Conservation (phyloP, 116 monocot species). For the Papilionanthe hybrid region DNA sequence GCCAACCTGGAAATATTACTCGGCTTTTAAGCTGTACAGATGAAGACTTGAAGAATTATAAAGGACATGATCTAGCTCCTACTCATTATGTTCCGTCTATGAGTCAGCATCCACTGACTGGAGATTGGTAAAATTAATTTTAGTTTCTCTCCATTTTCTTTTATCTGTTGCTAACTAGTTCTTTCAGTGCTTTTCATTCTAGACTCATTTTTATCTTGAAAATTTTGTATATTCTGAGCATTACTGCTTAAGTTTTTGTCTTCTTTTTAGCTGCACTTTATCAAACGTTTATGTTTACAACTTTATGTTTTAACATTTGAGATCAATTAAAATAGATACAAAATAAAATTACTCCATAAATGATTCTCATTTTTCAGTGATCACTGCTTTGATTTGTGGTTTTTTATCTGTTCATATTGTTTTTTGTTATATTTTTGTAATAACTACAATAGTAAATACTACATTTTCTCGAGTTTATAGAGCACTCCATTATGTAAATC, state of each 20-base stretch:
- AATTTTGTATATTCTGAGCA: background rate
- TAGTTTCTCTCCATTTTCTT: background rate
- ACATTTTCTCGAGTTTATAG: no score
- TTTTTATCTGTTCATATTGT: background rate
- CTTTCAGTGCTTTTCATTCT: background rate
- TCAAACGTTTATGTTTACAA: background rate
- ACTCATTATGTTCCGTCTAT: constrained; percentile 99
- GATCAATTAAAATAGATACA: background rate
- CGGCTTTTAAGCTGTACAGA: constrained; percentile 90
- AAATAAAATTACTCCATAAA: background rate
- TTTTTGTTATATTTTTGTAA: background rate
- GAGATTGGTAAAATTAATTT: constrained; percentile 63
- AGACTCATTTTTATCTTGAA: background rate
- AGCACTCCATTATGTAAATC: no score
- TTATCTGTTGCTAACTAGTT: background rate
- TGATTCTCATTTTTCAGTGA: background rate
- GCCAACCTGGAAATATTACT: constrained; percentile 94
- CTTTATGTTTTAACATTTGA: background rate
- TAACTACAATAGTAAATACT: background rate
- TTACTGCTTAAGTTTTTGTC: background rate
- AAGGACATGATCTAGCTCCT: constrained; percentile 91
- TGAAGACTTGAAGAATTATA: constrained; percentile 68
- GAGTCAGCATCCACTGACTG: constrained; percentile 92
- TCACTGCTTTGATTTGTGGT: background rate
- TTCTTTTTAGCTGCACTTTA: background rate